phyloP scores from a whole-genome alignment of 108 stramenopile genomes.

The Cyclotella choctawhatcheeana region DNA sequence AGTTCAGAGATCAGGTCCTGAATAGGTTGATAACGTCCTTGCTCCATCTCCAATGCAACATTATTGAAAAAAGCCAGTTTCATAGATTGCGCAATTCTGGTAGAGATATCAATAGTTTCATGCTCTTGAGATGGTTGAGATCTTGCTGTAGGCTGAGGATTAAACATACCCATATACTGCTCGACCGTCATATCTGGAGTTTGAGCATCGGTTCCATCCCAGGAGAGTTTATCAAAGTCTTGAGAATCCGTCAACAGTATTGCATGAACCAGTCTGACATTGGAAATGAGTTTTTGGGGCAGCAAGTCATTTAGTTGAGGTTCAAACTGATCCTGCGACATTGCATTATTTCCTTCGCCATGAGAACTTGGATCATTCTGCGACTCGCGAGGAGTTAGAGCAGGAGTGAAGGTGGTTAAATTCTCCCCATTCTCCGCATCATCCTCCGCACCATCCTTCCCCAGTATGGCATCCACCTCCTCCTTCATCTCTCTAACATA shows the following conservation, averaged over 20 bases:
- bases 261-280: conserved; percentile 29
- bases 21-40: conserved; percentile 36
- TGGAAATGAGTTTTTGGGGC: conserved; percentile 22
- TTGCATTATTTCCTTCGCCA: not conserved
- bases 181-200: conserved; percentile 15
- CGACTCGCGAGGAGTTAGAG: not conserved
- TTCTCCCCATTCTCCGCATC: not conserved
- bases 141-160: not conserved
- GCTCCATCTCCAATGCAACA: conserved; percentile 20
- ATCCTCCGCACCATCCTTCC: conserved; percentile 6
- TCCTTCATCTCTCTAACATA: conserved; percentile 18
- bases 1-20: conserved; percentile 47
- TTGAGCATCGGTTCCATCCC: conserved; percentile 32
- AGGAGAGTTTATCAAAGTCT: conserved; percentile 47
- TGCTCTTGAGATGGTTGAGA: not conserved
- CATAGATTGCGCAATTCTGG: conserved; percentile 36
- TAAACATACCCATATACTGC: conserved; percentile 35
- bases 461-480: conserved; percentile 42
- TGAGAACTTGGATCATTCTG: not conserved
- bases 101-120: conserved; percentile 5
- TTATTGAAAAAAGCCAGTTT: conserved; percentile 52
- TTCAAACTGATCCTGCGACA: not conserved
- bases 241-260: conserved; percentile 48
- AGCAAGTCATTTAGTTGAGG: conserved; percentile 1
- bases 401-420: not conserved